phyloP scores from a whole-genome alignment of 805 yeast species.

The Brettanomyces sp. region DNA sequence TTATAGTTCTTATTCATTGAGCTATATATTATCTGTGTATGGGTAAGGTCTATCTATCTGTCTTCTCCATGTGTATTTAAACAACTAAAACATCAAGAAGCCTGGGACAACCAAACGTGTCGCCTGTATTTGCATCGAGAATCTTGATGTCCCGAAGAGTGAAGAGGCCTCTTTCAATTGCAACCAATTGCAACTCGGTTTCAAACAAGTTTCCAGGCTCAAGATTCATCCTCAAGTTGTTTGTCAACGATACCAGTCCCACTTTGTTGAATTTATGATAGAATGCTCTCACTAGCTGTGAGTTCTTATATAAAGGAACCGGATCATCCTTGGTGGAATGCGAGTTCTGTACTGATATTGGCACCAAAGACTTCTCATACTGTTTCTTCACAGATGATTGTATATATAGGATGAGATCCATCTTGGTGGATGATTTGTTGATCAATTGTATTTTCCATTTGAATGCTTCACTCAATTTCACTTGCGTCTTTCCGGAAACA shows the following conservation, averaged over 20 bases:
- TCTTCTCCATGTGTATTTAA: conserved; percentile 3
- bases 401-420: conserved; percentile 44
- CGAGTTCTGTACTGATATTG: conserved; percentile 22
- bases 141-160: conserved; percentile 57
- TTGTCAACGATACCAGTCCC: conserved; percentile 56
- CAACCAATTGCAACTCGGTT: conserved; percentile 49
- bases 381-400: conserved; percentile 27
- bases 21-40: background rate
- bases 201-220: conserved; percentile 58
- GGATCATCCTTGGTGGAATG: conserved; percentile 14
- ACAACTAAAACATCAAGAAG: conserved; percentile 59
- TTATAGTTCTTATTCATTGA: background rate
- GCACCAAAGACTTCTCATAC: conserved; percentile 28
- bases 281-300: conserved; percentile 18
- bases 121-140: conserved; percentile 55
- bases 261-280: conserved; percentile 31
- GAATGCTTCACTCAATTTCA: conserved; percentile 49
- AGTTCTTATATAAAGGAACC: conserved; percentile 21
- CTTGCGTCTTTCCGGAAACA: conserved; percentile 53
- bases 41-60: background rate
- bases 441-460: conserved; percentile 60
- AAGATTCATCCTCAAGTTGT: conserved; percentile 52
- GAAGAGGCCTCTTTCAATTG: conserved; percentile 56
- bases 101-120: conserved; percentile 60
- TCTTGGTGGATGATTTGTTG: conserved; percentile 42